Base-by-base conservation (phyloP, 345 rosid genomes). In the Populus tremula region DNA sequence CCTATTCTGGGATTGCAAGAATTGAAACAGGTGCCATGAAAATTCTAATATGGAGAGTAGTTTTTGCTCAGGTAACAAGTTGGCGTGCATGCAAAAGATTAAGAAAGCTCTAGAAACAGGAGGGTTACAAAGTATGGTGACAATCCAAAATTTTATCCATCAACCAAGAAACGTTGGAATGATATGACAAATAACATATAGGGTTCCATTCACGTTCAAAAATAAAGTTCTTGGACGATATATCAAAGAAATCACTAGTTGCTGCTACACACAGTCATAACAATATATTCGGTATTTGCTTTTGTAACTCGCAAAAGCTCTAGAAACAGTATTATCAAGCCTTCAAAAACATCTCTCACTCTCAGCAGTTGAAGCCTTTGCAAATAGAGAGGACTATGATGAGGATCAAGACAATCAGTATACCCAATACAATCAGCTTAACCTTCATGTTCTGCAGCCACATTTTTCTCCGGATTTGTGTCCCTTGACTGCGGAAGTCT, bases 371-470 rank as follows among this genome's bases (percentile, higher is more conserved):
- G 73, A 83, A 86, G 13, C 88, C 86, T 20, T 77, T 77, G 86
- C 88, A 86, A 67, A 83, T 78, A 2, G 88, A 86, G 66, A 86
- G 84, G 47, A 86, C 83, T 38, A 86, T 86, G 78, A 86, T 83
- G 70, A 83, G 84, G 73, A 86, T 83, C 83, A 86, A 74, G 17
- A 86, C 85, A 36, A 81, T 79, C 81, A 86, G 66, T 49, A 86
- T 86, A 23, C 80, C 85, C 80, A 86, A 50, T 35, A 86, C 88
- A 59, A 86, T 86, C 76, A 86, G 80, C 83, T 86, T 83, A 70
- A 83, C 77, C 79, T 83, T 86, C 86, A 86, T 86, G 61, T 86
- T 86, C 73, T 86, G 88, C 73, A 86, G 73, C 86, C 88, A 86
- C 88, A 86, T 86, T 75, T 83, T 86, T 76, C 88, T 77, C 67